Conservation (phyloP, 768 basidiomycete genomes). For the Leccinellum luteum region DNA sequence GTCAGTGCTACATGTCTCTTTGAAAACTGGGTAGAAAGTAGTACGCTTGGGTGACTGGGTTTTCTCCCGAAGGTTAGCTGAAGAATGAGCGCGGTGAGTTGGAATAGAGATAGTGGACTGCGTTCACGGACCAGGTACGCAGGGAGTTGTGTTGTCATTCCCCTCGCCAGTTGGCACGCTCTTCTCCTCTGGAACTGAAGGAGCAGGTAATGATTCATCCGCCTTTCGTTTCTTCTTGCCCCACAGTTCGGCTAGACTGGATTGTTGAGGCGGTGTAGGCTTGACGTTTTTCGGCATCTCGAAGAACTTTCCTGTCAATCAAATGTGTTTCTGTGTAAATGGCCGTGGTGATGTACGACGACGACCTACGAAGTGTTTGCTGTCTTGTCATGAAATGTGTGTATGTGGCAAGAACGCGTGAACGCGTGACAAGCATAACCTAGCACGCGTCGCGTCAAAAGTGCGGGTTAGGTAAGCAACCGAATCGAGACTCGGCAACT, state of each 20-base stretch:
- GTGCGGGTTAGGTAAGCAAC: neutral
- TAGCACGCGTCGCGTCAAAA: neutral
- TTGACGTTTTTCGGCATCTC: slow-evolving; percentile 69
- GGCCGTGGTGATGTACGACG: neutral
- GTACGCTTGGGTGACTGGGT: slow-evolving; percentile 22
- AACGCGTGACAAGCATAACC: slow-evolving; percentile 26
- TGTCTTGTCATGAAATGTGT: slow-evolving; percentile 58
- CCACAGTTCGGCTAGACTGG: slow-evolving; percentile 80
- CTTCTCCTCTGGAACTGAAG: slow-evolving; percentile 26
- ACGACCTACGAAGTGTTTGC: slow-evolving; percentile 60
- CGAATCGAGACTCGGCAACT: slow-evolving; percentile 23
- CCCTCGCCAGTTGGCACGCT: slow-evolving; percentile 17
- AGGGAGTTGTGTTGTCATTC: neutral
- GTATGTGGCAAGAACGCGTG: slow-evolving; percentile 9
- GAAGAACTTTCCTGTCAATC: slow-evolving; percentile 63
- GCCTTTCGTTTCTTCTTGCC: slow-evolving; percentile 37
- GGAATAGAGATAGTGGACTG: neutral
- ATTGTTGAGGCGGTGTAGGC: slow-evolving; percentile 68
- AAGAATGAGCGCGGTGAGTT: slow-evolving; percentile 5
- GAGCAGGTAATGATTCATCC: slow-evolving; percentile 18
- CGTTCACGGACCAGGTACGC: slow-evolving; percentile 12
- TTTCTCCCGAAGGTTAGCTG: slow-evolving; percentile 41
- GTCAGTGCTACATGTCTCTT: neutral
- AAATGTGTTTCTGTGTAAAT: neutral
- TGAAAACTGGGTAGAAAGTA: neutral